Conservation (phyloP, 306 rosid species). For the Gleditsia sinensis region DNA sequence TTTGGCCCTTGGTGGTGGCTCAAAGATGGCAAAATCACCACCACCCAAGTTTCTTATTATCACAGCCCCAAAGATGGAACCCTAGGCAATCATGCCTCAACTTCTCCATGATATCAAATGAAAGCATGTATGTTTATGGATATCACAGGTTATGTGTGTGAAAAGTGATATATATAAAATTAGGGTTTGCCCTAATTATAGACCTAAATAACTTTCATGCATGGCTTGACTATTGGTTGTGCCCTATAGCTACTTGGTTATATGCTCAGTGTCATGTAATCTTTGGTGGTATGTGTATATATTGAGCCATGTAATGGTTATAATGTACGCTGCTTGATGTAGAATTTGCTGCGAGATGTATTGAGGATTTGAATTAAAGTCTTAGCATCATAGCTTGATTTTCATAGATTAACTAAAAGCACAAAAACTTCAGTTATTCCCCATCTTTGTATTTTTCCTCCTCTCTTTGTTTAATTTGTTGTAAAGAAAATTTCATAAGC, state of each 20-base stretch:
- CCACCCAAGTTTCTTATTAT: not conserved
- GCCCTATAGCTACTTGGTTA: not conserved
- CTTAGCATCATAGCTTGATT: no score
- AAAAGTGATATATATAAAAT: not conserved
- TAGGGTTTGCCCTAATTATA: not conserved
- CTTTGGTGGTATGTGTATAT: not conserved
- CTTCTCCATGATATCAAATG: not conserved
- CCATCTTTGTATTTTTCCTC: no score
- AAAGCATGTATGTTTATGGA: not conserved
- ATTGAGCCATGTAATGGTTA: not conserved
- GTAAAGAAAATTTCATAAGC: no score
- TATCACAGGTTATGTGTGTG: constrained; percentile 10
- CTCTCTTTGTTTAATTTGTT: no score
- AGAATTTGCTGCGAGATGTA: no score
- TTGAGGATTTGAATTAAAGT: not conserved
- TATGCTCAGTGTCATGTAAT: no score
- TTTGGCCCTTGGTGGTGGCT: constrained; percentile 4
- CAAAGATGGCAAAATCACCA: not conserved
- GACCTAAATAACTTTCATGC: not conserved
- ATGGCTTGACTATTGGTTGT: constrained; percentile 17
- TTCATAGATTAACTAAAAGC: no score
- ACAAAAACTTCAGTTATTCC: no score
- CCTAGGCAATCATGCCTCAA: not conserved
- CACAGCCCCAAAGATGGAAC: not conserved
- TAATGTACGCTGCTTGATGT: no score